phyloP scores from a whole-genome alignment of 257 asterid species.

The Apocynum venetum region DNA sequence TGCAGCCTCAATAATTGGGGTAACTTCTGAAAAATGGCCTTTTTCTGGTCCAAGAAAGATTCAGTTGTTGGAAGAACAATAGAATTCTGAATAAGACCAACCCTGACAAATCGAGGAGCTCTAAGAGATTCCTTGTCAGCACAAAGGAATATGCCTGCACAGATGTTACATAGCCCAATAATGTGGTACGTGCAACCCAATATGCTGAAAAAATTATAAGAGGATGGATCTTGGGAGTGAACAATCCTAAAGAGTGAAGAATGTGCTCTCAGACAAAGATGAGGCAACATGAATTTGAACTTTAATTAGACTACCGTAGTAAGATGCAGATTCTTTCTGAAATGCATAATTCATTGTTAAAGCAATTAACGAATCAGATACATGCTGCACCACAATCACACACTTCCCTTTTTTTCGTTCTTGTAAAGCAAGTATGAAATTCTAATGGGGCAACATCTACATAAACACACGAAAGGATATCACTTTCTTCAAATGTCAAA shows the following conservation, averaged over 20 bases:
- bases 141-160: constrained; percentile 65
- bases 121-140: constrained; percentile 78
- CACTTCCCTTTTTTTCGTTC: background rate
- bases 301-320: background rate
- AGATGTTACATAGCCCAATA: background rate
- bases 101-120: constrained; percentile 77
- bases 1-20: constrained; percentile 85
- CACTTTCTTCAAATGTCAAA: background rate
- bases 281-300: background rate
- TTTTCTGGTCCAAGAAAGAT: constrained; percentile 65
- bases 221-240: background rate
- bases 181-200: background rate
- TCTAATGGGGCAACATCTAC: background rate
- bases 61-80: constrained; percentile 69
- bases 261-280: background rate
- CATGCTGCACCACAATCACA: background rate
- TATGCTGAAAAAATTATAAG: background rate
- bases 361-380: background rate
- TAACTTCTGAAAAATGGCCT: constrained; percentile 62
- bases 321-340: background rate
- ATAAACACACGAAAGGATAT: too few species aligned
- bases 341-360: too few species aligned
- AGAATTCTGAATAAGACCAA: constrained; percentile 85
- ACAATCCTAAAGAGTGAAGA: background rate
- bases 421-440: background rate